A percentile compares a stretch with the other conserved stretches of the same genome.
Evolutionary conservation across 305 asterid genomes (phyloP).

Genomic region (Fraxinus albicans): DNA sequence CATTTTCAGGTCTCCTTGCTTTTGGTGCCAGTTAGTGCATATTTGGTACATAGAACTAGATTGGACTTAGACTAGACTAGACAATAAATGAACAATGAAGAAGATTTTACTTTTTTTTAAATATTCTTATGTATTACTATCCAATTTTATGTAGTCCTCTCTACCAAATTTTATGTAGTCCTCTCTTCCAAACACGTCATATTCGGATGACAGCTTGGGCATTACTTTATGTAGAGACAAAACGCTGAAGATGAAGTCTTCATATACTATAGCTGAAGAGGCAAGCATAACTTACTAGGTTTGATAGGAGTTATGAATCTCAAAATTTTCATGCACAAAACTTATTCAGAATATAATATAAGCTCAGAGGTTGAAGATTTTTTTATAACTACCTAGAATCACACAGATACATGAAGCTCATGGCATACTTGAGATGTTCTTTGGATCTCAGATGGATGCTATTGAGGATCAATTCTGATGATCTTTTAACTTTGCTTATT

Average conservation of each 20-base stretch:
- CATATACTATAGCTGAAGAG: not conserved
- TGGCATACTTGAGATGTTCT: not conserved
- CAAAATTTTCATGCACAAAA: not conserved
- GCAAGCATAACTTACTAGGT: not conserved
- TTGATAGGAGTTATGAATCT: not conserved
- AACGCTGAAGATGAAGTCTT: not conserved
- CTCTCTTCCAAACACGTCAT: not conserved
- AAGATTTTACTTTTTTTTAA: not conserved
- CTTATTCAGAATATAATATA: not conserved
- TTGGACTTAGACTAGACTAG: not conserved
- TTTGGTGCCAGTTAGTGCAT: not conserved
- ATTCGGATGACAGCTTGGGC: not conserved
- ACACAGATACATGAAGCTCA: not conserved
- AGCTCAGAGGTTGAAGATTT: not conserved
- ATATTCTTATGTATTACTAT: not conserved
- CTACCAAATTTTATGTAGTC: not conserved
- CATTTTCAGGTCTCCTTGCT: not conserved
- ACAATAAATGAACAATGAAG: not conserved
- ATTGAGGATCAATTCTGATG: not conserved
- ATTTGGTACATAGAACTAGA: not conserved
- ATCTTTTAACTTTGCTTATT: not conserved
- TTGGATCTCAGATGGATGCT: not conserved
- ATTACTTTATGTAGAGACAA: not conserved
- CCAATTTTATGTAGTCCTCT: not conserved
- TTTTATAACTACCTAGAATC: not conserved